Evolutionary conservation across 352 stramenopile species (phyloP).

Genomic region (Pythium biforme): DNA sequence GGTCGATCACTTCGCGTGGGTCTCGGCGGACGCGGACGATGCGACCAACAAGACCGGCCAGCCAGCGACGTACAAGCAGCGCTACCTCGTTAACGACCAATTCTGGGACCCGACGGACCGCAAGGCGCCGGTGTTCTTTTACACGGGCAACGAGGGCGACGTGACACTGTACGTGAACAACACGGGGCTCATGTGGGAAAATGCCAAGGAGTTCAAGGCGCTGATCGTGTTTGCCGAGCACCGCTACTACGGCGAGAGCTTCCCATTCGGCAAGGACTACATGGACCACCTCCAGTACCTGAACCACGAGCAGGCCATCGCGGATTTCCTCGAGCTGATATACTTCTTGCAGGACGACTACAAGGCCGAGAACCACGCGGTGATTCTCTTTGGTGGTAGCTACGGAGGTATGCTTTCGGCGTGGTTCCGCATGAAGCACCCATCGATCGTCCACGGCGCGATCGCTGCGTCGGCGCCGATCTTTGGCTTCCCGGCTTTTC

Average conservation of each 20-base stretch:
- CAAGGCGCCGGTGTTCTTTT: constrained; percentile 90
- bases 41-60: constrained; percentile 21
- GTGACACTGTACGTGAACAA: constrained; percentile 94
- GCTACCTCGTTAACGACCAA: constrained; percentile 89
- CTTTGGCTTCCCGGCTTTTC: constrained; percentile 80
- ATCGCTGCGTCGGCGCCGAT: constrained; percentile 95
- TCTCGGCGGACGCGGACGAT: constrained; percentile 26
- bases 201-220: constrained; percentile 85
- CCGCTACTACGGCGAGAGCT: constrained; percentile 93
- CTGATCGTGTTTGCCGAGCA: constrained; percentile 95
- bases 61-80: constrained; percentile 74
- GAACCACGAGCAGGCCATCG: constrained; percentile 91
- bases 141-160: constrained; percentile 94
- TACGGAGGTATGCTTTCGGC: constrained; percentile 95
- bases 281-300: constrained; percentile 81
- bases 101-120: constrained; percentile 68
- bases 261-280: constrained; percentile 72
- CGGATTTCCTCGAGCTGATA: constrained; percentile 91
- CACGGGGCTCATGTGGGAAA: constrained; percentile 95
- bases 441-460: constrained; percentile 85
- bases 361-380: constrained; percentile 64
- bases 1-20: constrained; percentile 89
- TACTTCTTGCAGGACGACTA: constrained; percentile 78
- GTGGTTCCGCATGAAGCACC: constrained; percentile 97
- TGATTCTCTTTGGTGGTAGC: constrained; percentile 94